A percentile compares a stretch with the other conserved stretches of the same genome.
These are phyloP conservation scores for Leccinum uliginosum DNA, from an alignment of 768 basidiomycete species.

Conservation along the genomic window DNA sequence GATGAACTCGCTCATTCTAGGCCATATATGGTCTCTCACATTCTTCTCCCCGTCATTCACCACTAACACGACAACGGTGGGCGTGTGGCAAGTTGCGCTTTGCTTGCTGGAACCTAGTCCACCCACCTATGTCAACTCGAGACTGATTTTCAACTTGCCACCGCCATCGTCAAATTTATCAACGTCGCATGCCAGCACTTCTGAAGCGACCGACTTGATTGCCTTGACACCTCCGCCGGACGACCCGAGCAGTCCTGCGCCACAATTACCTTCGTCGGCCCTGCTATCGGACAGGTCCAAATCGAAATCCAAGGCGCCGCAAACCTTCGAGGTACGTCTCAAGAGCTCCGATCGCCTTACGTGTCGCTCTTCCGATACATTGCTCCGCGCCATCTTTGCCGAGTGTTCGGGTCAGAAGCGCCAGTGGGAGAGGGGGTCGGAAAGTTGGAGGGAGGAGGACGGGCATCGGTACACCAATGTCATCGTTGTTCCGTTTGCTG, in stretches of 20 bases:
- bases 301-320: constrained; percentile 3
- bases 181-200: background rate
- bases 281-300: background rate
- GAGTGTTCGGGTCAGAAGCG: background rate
- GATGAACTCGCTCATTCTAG: constrained; percentile 3
- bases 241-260: background rate
- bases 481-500: constrained; percentile 40
- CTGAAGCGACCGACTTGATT: constrained; percentile 6
- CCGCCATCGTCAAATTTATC: constrained; percentile 4
- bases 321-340: constrained; percentile 30
- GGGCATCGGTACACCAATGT: constrained; percentile 11
- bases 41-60: constrained; percentile 19
- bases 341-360: constrained; percentile 16
- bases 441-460: constrained; percentile 11
- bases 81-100: constrained; percentile 43
- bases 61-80: background rate
- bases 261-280: background rate
- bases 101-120: constrained; percentile 52
- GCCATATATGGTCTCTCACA: constrained; percentile 25
- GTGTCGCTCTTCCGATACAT: constrained; percentile 19
- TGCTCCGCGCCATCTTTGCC: constrained; percentile 1
- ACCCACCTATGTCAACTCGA: constrained; percentile 54
- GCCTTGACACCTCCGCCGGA: constrained; percentile 2
- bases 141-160: constrained; percentile 41
- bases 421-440: constrained; percentile 8